Evolutionary conservation across 1,284 basidiomycete species (phyloP).

Genomic region (Leccinum fallax): DNA sequence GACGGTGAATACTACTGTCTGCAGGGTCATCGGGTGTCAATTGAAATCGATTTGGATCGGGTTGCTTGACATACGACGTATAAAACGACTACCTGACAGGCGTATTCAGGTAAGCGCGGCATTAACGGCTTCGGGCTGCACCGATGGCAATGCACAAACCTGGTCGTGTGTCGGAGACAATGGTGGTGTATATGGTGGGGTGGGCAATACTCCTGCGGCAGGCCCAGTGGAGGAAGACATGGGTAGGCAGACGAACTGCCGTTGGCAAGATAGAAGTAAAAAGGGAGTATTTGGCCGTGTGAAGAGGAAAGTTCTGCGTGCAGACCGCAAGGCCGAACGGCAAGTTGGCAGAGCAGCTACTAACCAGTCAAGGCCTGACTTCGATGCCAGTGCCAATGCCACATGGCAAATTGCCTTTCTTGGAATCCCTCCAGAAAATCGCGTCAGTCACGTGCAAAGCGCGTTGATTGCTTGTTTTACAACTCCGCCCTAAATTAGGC

Average conservation of each 20-base stretch:
- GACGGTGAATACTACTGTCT: constrained; percentile 80
- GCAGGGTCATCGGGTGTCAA: constrained; percentile 16
- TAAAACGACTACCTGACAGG: constrained; percentile 58
- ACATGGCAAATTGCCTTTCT: constrained; percentile 21
- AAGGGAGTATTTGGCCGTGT: constrained; percentile 13
- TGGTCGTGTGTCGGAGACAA: constrained; percentile 44
- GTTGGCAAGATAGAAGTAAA: constrained; percentile 2
- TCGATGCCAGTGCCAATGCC: constrained; percentile 11
- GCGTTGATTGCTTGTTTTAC: constrained; percentile 36
- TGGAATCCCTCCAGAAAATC: constrained; percentile 14
- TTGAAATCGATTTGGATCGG: constrained; percentile 7
- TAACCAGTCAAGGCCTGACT: constrained; percentile 1
- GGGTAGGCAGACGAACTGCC: constrained; percentile 32
- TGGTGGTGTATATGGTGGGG: constrained; percentile 27
- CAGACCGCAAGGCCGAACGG: constrained; percentile 34
- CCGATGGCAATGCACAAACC: constrained; percentile 35
- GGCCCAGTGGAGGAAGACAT: constrained; percentile 37
- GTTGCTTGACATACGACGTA: constrained; percentile 63
- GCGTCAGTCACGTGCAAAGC: constrained; percentile 38
- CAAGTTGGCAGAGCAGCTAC: constrained; percentile 6
- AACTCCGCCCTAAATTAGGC: constrained; percentile 34
- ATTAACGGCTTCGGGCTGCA: constrained; percentile 15
- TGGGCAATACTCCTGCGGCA: constrained; percentile 34
- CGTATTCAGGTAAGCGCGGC: constrained; percentile 30
- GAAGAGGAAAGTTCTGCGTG: constrained; percentile 31